phyloP scores from a whole-genome alignment of 1,284 basidiomycete genomes.

The Anthracocystis walkeri region DNA sequence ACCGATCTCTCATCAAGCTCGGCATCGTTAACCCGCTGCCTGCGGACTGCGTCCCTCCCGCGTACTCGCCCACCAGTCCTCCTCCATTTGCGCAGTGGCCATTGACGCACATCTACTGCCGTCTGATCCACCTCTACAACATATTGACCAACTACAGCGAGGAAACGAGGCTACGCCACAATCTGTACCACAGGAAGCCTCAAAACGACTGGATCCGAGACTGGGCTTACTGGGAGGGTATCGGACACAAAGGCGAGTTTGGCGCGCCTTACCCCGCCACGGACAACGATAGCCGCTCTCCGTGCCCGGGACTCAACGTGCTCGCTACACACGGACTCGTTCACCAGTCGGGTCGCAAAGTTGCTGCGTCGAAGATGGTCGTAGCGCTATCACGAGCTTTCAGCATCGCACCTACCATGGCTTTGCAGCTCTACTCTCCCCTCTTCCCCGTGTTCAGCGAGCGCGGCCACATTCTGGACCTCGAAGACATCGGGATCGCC shows the following conservation, averaged over 20 bases:
- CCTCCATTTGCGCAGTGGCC: constrained; percentile 43
- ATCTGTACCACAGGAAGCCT: constrained; percentile 30
- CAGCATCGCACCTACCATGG: constrained; percentile 49
- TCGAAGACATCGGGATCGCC: constrained; percentile 25
- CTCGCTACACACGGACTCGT: constrained; percentile 44
- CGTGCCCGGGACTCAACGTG: constrained; percentile 47
- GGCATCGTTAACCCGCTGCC: constrained; percentile 23
- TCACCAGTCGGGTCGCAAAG: constrained; percentile 22
- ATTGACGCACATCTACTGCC: constrained; percentile 43
- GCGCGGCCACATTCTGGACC: constrained; percentile 26
- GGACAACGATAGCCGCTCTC: constrained; percentile 33
- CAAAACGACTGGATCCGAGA: constrained; percentile 49
- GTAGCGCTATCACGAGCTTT: constrained; percentile 34
- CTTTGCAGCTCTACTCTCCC: constrained; percentile 50
- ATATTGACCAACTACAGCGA: constrained; percentile 27
- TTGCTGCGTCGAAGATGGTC: constrained; percentile 40
- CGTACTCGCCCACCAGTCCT: constrained; percentile 41
- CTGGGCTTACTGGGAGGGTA: constrained; percentile 48
- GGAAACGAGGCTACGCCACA: constrained; percentile 29
- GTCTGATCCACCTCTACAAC: constrained; percentile 38
- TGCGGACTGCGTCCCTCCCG: constrained; percentile 33
- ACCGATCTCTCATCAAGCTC: constrained; percentile 34
- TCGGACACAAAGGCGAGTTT: constrained; percentile 43
- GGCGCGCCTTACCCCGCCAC: constrained; percentile 26
- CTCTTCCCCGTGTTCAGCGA: constrained; percentile 39